Percentiles rank a stretch among this genome's conserved stretches.
Evolutionary conservation across 768 basidiomycete genomes (phyloP).

Genomic region (Phylloporus rhodoxanthus): DNA sequence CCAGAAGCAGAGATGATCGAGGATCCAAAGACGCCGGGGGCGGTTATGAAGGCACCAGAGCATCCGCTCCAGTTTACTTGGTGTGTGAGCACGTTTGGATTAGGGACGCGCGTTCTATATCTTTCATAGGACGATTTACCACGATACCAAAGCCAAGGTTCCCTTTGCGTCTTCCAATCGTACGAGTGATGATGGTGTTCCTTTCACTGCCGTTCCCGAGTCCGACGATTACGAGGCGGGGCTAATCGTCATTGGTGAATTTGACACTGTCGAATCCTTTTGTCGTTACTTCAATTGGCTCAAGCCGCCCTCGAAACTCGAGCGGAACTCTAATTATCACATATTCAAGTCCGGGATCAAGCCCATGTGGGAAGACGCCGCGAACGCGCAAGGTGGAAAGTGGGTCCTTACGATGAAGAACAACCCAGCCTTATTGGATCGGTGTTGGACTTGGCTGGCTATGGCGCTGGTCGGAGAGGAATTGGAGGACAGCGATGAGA

Average conservation of each 20-base stretch:
- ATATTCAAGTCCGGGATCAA: conserved; percentile 93
- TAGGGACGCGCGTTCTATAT: not conserved
- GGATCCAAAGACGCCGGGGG: conserved; percentile 77
- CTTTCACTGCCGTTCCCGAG: conserved; percentile 47
- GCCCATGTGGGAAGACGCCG: conserved; percentile 96
- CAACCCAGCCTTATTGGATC: conserved; percentile 70
- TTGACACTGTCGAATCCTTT: conserved; percentile 84
- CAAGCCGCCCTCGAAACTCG: conserved; percentile 82
- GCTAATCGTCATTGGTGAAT: conserved; percentile 80
- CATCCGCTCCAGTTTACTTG: conserved; percentile 83
- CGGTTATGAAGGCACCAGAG: conserved; percentile 62
- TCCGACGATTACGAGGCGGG: conserved; percentile 79
- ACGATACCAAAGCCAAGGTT: conserved; percentile 76
- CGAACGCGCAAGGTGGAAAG: conserved; percentile 88
- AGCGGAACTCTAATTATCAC: conserved; percentile 90
- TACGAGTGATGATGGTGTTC: conserved; percentile 22
- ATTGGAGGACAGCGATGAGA: conserved; percentile 62
- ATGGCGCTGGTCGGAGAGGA: conserved; percentile 79
- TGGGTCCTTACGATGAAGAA: conserved; percentile 94
- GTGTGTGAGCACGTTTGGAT: conserved; percentile 35
- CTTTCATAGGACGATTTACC: conserved; percentile 72
- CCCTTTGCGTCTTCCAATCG: conserved; percentile 28
- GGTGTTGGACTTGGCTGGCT: conserved; percentile 85
- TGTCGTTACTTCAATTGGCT: conserved; percentile 94
- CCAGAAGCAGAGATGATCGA: conserved; percentile 76